These are phyloP conservation scores for Fusarium abutilonis DNA, from an alignment of 2,329 filamentous ascomycete genomes.

Conservation along the genomic window DNA sequence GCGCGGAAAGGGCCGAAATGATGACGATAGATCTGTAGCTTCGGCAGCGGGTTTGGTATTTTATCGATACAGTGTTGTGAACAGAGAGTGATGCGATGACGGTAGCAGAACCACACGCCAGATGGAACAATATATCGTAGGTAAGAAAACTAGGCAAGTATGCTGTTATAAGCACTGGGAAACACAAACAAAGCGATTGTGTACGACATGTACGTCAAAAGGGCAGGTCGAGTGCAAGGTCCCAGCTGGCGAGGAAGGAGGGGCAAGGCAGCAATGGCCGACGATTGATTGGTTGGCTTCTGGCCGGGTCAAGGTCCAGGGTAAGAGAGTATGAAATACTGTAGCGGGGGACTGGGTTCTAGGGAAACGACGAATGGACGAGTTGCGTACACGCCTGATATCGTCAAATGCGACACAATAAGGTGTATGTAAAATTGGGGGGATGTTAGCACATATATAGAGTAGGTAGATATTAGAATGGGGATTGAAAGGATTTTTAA, in stretches of 20 bases:
- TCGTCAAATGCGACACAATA: constrained; percentile 20
- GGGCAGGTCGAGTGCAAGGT: constrained; percentile 10
- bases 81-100: neutral
- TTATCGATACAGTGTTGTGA: constrained; percentile 12
- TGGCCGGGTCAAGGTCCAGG: constrained; percentile 11
- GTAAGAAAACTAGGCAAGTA: constrained; percentile 17
- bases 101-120: constrained; percentile 11
- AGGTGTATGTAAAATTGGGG: neutral
- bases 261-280: constrained; percentile 36
- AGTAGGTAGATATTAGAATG: neutral
- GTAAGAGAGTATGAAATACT: constrained; percentile 13
- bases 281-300: constrained; percentile 18
- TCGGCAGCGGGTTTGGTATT: neutral
- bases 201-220: constrained; percentile 30
- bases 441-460: constrained; percentile 21
- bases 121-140: constrained; percentile 6
- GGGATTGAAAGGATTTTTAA: constrained; percentile 5
- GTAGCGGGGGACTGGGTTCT: constrained; percentile 22
- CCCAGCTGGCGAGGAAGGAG: constrained; percentile 33
- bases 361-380: constrained; percentile 16
- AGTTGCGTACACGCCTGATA: constrained; percentile 4
- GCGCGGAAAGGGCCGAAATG: constrained; percentile 11
- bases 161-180: constrained; percentile 16
- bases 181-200: constrained; percentile 18
- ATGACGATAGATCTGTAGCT: constrained; percentile 12